Conservation (phyloP, 2,329 filamentous ascomycete genomes). For the Aspergillus costaricaensis region DNA sequence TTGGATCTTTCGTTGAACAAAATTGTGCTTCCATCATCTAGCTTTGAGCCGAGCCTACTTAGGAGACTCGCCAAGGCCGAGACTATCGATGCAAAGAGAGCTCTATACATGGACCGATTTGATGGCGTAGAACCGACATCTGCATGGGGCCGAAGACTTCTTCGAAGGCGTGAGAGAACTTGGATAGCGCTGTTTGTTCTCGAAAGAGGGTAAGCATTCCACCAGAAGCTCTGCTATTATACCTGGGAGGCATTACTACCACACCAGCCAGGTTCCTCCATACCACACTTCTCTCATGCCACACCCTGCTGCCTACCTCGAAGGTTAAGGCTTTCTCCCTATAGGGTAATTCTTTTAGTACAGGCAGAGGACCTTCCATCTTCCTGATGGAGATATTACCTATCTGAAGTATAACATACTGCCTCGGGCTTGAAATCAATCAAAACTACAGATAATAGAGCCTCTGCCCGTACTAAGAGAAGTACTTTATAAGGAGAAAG, state of each 20-base stretch:
- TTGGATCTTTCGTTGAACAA: slow-evolving; percentile 71
- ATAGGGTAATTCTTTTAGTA: too few relatives aligned
- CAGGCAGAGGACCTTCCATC: too few relatives aligned
- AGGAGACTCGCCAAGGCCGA: slow-evolving; percentile 63
- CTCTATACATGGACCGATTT: slow-evolving; percentile 69
- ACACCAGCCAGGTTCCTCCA: too few relatives aligned
- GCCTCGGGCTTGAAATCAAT: too few relatives aligned
- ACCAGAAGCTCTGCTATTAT: background rate
- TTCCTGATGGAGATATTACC: too few relatives aligned
- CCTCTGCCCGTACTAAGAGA: too few relatives aligned
- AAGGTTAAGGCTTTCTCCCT: too few relatives aligned
- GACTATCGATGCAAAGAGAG: slow-evolving; percentile 67
- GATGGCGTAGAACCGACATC: slow-evolving; percentile 63
- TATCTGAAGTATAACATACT: too few relatives aligned
- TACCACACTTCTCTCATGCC: too few relatives aligned
- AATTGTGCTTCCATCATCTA: slow-evolving; percentile 60
- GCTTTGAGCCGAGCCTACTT: slow-evolving; percentile 49
- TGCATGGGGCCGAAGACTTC: slow-evolving; percentile 60
- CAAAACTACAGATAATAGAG: too few relatives aligned
- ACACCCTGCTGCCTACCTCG: too few relatives aligned
- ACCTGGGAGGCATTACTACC: background rate
- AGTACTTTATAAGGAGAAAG: too few relatives aligned
- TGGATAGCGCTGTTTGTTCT: slow-evolving; percentile 74
- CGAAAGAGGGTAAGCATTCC: slow-evolving; percentile 59
- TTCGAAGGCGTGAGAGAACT: slow-evolving; percentile 66